These are phyloP conservation scores for Fraxinus xanthoxyloides DNA, from an alignment of 305 asterid species.

Conservation along the genomic window DNA sequence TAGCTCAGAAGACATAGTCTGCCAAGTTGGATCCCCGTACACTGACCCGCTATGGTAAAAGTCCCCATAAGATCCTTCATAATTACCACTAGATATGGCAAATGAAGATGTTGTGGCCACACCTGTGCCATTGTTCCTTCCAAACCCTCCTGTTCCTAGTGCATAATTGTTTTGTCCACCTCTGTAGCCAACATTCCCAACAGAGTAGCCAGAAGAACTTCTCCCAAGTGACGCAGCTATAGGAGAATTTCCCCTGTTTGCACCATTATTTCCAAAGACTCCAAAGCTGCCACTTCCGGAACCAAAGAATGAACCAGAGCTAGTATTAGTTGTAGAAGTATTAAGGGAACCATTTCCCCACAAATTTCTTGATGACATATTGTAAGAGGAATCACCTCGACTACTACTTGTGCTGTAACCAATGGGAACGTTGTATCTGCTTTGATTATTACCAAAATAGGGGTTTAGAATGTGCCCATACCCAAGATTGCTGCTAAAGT, in stretches of 20 bases:
- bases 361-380: constrained; percentile 32
- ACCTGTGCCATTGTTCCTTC: constrained; percentile 49
- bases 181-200: constrained; percentile 58
- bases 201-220: constrained; percentile 46
- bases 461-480: constrained; percentile 59
- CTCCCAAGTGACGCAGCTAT: constrained; percentile 49
- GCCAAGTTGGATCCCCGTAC: constrained; percentile 78
- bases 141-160: constrained; percentile 59
- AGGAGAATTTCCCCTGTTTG: constrained; percentile 63
- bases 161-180: constrained; percentile 56
- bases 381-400: constrained; percentile 52
- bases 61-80: constrained; percentile 63
- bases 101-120: constrained; percentile 49
- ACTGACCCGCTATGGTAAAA: constrained; percentile 62
- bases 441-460: constrained; percentile 45
- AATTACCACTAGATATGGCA: constrained; percentile 51
- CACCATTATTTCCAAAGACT: constrained; percentile 64
- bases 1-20: constrained; percentile 53
- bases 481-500: constrained; percentile 44
- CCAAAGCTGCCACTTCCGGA: constrained; percentile 64
- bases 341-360: constrained; percentile 71
- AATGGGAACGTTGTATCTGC: constrained; percentile 56
- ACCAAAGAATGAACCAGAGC: constrained; percentile 61
- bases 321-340: constrained; percentile 47
- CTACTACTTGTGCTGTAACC: constrained; percentile 49